Conservation (phyloP, 345 rosid genomes). For the Geranium brycei region DNA sequence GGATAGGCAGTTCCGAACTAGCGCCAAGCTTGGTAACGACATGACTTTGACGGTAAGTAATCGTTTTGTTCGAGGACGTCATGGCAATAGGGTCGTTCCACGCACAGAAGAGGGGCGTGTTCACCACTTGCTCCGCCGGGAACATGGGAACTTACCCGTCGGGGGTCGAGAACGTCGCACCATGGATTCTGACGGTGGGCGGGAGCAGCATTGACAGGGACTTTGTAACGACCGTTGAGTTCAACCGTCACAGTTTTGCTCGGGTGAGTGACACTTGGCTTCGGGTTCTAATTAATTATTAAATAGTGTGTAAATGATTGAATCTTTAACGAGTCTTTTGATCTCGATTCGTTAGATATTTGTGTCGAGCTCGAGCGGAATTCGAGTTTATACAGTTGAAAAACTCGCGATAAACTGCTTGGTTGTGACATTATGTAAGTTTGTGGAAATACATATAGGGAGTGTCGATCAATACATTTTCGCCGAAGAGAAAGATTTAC, state of each 20-base stretch:
- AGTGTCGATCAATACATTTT: conserved; percentile 46
- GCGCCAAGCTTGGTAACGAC: conserved; percentile 16
- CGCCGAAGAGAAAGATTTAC: conserved; percentile 35
- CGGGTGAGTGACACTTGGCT: conserved; percentile 19
- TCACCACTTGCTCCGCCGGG: conserved; percentile 65
- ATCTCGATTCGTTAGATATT: too few relatives aligned
- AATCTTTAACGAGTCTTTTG: too few relatives aligned
- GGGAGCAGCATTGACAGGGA: conserved; percentile 56
- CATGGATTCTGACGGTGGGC: conserved; percentile 77
- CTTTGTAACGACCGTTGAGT: conserved; percentile 36
- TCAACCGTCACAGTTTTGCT: conserved; percentile 40
- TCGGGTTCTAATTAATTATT: too few relatives aligned
- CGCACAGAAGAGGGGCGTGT: conserved; percentile 60
- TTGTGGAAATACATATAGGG: conserved; percentile 27
- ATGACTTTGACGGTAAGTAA: conserved; percentile 24
- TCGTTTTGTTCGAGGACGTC: conserved; percentile 28
- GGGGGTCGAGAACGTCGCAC: conserved; percentile 49
- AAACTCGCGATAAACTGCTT: too few relatives aligned
- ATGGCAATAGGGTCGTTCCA: conserved; percentile 80
- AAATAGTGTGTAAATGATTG: too few relatives aligned
- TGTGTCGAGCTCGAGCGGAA: too few relatives aligned
- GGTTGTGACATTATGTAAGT: too few relatives aligned
- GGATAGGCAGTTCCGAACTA: conserved; percentile 20
- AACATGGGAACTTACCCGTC: conserved; percentile 41
- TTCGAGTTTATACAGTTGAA: too few relatives aligned